phyloP scores from a whole-genome alignment of 257 asterid genomes.

The Solanum chilense region DNA sequence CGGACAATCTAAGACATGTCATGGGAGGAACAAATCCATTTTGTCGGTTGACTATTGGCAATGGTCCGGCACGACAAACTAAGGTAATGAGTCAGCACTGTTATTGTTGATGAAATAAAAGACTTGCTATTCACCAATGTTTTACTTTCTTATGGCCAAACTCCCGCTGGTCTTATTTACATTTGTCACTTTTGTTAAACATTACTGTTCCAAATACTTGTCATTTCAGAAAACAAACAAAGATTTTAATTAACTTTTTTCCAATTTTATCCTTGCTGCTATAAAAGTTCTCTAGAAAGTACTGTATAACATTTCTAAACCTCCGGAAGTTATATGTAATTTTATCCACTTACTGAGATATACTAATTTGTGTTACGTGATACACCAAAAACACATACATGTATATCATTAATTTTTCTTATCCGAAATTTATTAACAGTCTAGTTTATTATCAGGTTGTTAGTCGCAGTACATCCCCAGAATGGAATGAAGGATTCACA shows the following conservation, averaged over 20 bases:
- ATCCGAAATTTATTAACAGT: not conserved
- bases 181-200: not conserved
- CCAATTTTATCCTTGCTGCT: not conserved
- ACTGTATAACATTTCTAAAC: not conserved
- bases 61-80: slow-evolving; percentile 71
- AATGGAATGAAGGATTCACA: slow-evolving; percentile 75
- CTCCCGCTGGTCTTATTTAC: not conserved
- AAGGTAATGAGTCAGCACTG: slow-evolving; percentile 34
- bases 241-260: not conserved
- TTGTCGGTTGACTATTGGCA: slow-evolving; percentile 57
- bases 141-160: not conserved
- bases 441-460: slow-evolving; percentile 38
- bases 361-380: not conserved
- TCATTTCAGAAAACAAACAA: not conserved
- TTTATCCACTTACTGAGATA: not conserved
- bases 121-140: not conserved
- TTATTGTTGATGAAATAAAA: not conserved
- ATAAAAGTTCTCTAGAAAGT: not conserved
- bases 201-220: not conserved
- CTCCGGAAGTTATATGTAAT: not conserved
- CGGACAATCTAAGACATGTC: slow-evolving; percentile 56
- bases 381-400: not conserved
- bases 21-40: slow-evolving; percentile 72
- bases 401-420: not conserved
- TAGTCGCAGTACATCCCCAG: slow-evolving; percentile 55